Evolutionary conservation across 495 filamentous ascomycete genomes (phyloP), one percentile per base, ranked within the genome.

Genomic region (Hypomontagnella monticulosa): DNA sequence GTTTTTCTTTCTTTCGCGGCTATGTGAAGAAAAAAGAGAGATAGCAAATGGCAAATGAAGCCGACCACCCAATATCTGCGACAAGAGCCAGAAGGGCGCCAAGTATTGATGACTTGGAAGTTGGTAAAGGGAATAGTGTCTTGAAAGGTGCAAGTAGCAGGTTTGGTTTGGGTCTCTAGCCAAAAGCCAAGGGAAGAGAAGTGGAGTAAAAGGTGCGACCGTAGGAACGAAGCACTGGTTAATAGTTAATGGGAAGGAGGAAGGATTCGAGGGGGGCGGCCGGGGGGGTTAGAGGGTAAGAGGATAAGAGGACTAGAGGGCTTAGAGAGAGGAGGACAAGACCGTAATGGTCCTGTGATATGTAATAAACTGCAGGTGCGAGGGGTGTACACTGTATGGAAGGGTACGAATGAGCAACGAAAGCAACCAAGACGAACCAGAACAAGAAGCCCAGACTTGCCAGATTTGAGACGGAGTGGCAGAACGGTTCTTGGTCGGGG

Each of bases 121-220:
- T 67, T 67, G 63, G 63, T 41, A 40, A 30, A 48, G 52, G 32
- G 52, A 54, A 57, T 66, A 60, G 55, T 60, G 54, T 54, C 41
- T 48, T 46, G 37, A 55, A 63, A 55, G 50, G 50, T 60, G 46
- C 44, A 52, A 33, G 50, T 52, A 40, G 55, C 23, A 27, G 23
- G 23, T 27, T 60, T 56, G 59, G 54, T 56, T 53, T 63, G 55
- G 38, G 58, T 27, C 60, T 56, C 48, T 38, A 57, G 60, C 50
- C 66, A 63, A 69, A 50, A 57, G 60, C 50, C 66, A 63, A 69
- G 55, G 50, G 53, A 30, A 50, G 47, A 47, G 18, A 50, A 60
- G 64, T 67, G 64, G 64, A 69, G 56, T 57, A 60, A 56, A 33
- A 59, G 37, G 66, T 69, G 66, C 66, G 60, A 64, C 66, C 32